Percentiles rank a stretch among this genome's conserved stretches.
phyloP scores from a whole-genome alignment of 2,329 filamentous ascomycete species.

The Pseudogymnoascus sp. region DNA sequence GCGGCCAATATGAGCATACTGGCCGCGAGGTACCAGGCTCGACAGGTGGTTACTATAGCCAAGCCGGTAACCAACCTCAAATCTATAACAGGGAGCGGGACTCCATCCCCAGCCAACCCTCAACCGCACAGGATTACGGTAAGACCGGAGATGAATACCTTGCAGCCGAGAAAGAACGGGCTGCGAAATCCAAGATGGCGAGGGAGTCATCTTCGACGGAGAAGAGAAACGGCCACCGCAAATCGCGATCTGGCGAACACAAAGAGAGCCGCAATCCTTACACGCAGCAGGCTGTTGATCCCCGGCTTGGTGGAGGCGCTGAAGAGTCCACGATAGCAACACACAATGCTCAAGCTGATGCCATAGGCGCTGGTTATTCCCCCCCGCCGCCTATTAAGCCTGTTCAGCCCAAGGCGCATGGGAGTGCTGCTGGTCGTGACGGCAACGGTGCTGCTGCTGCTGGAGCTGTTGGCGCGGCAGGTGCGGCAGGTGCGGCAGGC shows the following conservation, averaged over 20 bases:
- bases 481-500: neutral
- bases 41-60: neutral
- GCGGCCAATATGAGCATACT: conserved; percentile 15
- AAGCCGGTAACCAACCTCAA: neutral
- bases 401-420: neutral
- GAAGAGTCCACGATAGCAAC: conserved; percentile 17
- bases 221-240: neutral
- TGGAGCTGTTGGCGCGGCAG: neutral
- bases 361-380: neutral
- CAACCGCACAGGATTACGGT: neutral
- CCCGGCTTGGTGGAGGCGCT: neutral
- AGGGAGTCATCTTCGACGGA: neutral
- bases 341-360: conserved; percentile 22
- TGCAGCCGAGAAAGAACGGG: neutral
- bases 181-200: neutral
- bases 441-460: neutral
- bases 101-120: neutral
- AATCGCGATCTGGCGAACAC: neutral
- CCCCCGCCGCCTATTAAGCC: neutral
- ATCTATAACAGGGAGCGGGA: neutral
- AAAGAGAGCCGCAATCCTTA: neutral
- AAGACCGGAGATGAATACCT: neutral
- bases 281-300: conserved; percentile 8
- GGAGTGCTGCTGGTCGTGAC: neutral
- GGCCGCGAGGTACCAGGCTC: neutral